These are phyloP conservation scores for Cunninghamia lanceolata DNA, from an alignment of 75 land plant species.

Conservation along the genomic window DNA sequence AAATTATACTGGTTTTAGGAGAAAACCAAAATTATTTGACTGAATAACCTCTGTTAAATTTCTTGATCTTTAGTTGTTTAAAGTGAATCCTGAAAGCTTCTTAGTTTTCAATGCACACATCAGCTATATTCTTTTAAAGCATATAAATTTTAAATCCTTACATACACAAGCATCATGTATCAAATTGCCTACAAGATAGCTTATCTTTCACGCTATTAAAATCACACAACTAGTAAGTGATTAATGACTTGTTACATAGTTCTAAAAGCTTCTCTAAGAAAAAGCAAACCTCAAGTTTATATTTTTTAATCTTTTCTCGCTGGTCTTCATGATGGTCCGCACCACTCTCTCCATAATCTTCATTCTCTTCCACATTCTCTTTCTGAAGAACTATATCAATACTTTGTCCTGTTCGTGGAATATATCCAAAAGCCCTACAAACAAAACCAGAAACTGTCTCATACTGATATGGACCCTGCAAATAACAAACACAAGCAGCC, in stretches of 20 bases:
- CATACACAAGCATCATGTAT: background rate
- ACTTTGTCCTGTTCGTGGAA: slow-evolving; percentile 86
- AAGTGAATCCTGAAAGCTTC: background rate
- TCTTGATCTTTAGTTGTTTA: background rate
- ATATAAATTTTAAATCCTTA: background rate
- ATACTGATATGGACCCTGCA: slow-evolving; percentile 82
- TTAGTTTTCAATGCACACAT: background rate
- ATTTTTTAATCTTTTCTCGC: slow-evolving; percentile 66
- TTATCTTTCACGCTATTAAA: background rate
- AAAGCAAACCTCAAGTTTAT: slow-evolving; percentile 73
- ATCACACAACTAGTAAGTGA: background rate
- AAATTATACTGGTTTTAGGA: background rate
- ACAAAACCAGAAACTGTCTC: slow-evolving; percentile 98
- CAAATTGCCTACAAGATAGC: background rate
- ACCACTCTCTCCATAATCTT: slow-evolving; percentile 41
- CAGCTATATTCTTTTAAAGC: background rate
- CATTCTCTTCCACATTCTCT: slow-evolving; percentile 53
- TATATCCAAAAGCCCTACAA: slow-evolving; percentile 95
- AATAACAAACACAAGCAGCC: background rate
- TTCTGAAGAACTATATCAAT: slow-evolving; percentile 68
- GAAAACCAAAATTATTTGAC: background rate
- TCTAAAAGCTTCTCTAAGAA: background rate
- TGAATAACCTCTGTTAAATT: background rate
- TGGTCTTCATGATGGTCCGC: slow-evolving; percentile 55
- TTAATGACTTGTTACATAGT: background rate